Evolutionary conservation across 2,329 filamentous ascomycete species (phyloP), one percentile per base, ranked within the genome.

Genomic region (Curvularia sp.): DNA sequence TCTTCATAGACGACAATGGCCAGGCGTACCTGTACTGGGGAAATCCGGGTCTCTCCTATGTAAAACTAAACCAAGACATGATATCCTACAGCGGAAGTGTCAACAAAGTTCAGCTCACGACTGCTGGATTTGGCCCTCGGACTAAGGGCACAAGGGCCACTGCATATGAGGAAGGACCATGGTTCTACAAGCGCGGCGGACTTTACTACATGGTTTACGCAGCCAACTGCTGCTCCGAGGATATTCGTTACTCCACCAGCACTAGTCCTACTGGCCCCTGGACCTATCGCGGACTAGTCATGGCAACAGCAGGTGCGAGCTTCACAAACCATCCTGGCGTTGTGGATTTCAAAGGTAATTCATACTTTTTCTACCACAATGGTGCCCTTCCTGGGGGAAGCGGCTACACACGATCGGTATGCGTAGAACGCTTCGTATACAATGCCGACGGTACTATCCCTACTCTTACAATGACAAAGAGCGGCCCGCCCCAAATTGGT

Each of bases 301-400:
- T 66, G 61, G 53, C 63, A 6, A 57, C 54, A 15, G 46, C 59
- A 28, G 61, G 63, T 15, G 43, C 23, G 18, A 64, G 61, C 49
- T 66, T 66, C 53, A 66, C 61, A 5, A 66, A 66, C 34, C 63
- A 66, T 28, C 56, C 63, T 6, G 63, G 55, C 3, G 34, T 66
- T 27, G 36, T 61, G 28, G 61, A 66, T 41, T 66, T 55, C 55
- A 60, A 63, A 19, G 61, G 54, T 18, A 46, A 23, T 5, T 58
- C 58, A 21, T 63, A 64, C 50, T 66, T 66, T 48, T 66, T 63
- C 53, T 66, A 66, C 53, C 63, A 66, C 46, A 64, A 66, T 25
- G 61, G 61, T 42, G 63, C 61, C 5, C 50, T 66, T 15, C 59
- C 63, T 15, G 63, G 63, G 25, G 63, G 63, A 5, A 36, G 61